Percentiles rank a stretch among this genome's conserved stretches.
These are phyloP conservation scores for Setaria viridis DNA, from an alignment of 202 grass and related monocot genomes.

Conservation along the genomic window DNA sequence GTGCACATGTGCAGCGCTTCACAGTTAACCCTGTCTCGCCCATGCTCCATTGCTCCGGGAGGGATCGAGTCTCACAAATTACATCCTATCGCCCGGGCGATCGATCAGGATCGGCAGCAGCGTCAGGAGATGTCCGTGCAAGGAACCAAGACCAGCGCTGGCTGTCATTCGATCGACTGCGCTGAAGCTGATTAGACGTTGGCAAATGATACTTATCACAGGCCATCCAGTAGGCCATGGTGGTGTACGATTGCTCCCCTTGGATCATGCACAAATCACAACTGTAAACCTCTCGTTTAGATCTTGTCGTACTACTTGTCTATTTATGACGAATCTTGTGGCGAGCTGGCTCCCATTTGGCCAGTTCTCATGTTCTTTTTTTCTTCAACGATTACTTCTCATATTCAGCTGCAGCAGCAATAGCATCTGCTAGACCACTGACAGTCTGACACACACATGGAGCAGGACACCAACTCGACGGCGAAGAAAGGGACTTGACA, in stretches of 20 bases:
- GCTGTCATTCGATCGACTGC: constrained; percentile 21
- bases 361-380: background rate
- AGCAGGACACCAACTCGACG: constrained; percentile 29
- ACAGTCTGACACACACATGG: constrained; percentile 35
- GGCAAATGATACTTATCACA: background rate
- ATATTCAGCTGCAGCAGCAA: background rate
- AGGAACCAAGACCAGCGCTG: background rate
- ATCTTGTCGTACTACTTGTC: constrained; percentile 31
- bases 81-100: background rate
- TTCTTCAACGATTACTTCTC: too few relatives aligned
- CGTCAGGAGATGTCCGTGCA: background rate
- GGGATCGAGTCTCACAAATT: background rate
- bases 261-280: constrained; percentile 1
- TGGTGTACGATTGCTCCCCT: background rate
- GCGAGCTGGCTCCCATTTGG: constrained; percentile 46
- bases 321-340: constrained; percentile 40
- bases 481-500: constrained; percentile 50
- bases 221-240: constrained; percentile 18
- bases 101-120: background rate
- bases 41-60: background rate
- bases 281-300: constrained; percentile 32
- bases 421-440: constrained; percentile 1
- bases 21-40: background rate
- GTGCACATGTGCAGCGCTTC: background rate
- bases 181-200: constrained; percentile 21